Evolutionary conservation across 1,139 yeast species (phyloP), one percentile per base, ranked within the genome.

Genomic region (Schwanniomyces etchellsii): DNA sequence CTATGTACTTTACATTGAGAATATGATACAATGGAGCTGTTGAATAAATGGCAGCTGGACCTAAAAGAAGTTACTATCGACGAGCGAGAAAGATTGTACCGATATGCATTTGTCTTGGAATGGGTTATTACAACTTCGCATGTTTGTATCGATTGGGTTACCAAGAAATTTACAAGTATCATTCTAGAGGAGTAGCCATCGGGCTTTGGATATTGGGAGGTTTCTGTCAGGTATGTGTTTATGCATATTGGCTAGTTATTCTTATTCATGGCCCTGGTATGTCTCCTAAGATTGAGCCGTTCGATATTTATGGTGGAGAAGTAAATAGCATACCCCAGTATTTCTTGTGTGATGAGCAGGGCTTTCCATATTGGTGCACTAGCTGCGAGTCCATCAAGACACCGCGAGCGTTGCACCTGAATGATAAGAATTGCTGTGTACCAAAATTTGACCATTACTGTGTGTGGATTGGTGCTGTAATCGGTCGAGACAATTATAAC

Each of bases 381-480:
- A 47, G 49, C 5, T 75, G 84, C 35, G 56, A 65, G 26, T 65
- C 79, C 4, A 54, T 80, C 14, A 77, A 76, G 43, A 49, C 70
- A 1, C 63, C 70, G 7, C 55, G 89, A 32, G 44, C 76, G 2
- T 79, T 70, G 38, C 86, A 76, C 44, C 77, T 81, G 38, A 61
- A 64, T 14, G 58, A 64, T 28, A 30, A 52, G 33, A 58, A 59
- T 0, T 44, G 48, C 24, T 77, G 81, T 41, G 69, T 79, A 0
- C 69, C 77, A 2, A 60, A 69, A 35, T 74, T 75, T 47, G 91
- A 81, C 47, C 91, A 81, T 47, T 75, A 63, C 43, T 81, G 91
- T 47, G 41, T 72, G 3, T 79, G 80, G 76, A 50, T 81, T 3
- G 86, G 86, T 0, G 48, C 61, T 0, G 68, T 69, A 2, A 64